Evolutionary conservation across 306 rosid species (phyloP).

Genomic region (Aeschynomene evenia): DNA sequence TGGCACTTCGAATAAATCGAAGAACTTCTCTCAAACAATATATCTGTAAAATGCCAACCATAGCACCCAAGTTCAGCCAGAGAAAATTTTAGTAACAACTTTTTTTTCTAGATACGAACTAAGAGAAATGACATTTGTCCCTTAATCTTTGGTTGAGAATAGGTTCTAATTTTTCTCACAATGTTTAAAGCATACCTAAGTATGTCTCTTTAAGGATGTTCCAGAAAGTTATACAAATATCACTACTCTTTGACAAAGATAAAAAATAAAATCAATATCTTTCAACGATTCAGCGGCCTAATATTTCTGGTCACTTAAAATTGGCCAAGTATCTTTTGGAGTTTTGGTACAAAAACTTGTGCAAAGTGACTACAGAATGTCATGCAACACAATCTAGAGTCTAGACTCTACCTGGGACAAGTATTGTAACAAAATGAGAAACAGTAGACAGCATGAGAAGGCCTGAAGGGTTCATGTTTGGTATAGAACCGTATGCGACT

Average conservation of each 20-base stretch:
- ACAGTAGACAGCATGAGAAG: conserved; percentile 1
- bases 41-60: background rate
- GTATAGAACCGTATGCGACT: background rate
- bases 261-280: no score
- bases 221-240: no score
- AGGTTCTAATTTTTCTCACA: no score
- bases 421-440: background rate
- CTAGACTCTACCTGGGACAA: background rate
- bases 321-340: background rate
- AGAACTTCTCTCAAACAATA: no score
- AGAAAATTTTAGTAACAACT: background rate
- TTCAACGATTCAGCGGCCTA: background rate
- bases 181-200: no score
- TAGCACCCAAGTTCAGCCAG: background rate
- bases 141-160: no score
- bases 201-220: no score
- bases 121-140: background rate
- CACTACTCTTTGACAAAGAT: no score
- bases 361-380: background rate
- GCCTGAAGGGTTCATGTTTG: background rate
- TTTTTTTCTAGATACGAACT: background rate
- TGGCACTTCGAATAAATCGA: no score
- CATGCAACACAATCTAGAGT: background rate
- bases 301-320: background rate
- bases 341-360: background rate